These are phyloP conservation scores for Thielaviopsis populi DNA, from an alignment of 2,329 filamentous ascomycete genomes.

Conservation along the genomic window DNA sequence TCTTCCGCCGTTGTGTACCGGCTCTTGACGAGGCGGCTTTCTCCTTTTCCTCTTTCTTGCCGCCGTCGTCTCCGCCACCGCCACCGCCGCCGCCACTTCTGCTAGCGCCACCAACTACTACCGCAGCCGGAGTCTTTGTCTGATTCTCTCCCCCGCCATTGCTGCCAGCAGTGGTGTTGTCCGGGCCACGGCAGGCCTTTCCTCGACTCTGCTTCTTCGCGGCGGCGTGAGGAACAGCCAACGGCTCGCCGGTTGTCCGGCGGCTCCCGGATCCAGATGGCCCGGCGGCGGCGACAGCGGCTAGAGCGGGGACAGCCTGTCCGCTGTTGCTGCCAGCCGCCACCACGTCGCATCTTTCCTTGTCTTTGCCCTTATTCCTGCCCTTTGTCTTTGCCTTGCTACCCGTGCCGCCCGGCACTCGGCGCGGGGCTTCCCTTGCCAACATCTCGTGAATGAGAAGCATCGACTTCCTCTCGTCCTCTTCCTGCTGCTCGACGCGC, in stretches of 20 bases:
- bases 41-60: neutral
- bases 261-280: neutral
- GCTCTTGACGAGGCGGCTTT: neutral
- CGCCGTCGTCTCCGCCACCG: neutral
- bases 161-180: no score
- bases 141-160: no score
- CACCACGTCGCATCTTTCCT: neutral
- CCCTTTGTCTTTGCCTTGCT: neutral
- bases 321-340: neutral
- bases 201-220: neutral
- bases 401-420: neutral
- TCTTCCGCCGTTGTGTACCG: neutral
- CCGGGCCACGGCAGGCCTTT: no score
- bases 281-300: no score
- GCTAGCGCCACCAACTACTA: neutral
- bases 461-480: slow-evolving; percentile 12
- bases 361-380: slow-evolving; percentile 2
- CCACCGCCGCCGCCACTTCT: neutral
- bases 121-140: no score
- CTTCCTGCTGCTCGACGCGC: slow-evolving; percentile 50
- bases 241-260: neutral
- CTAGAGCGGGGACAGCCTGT: no score
- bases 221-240: neutral
- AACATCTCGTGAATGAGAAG: slow-evolving; percentile 7
- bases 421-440: neutral